Base-by-base conservation (phyloP, 2,329 filamentous ascomycete species). In the Cordyceps militaris region DNA sequence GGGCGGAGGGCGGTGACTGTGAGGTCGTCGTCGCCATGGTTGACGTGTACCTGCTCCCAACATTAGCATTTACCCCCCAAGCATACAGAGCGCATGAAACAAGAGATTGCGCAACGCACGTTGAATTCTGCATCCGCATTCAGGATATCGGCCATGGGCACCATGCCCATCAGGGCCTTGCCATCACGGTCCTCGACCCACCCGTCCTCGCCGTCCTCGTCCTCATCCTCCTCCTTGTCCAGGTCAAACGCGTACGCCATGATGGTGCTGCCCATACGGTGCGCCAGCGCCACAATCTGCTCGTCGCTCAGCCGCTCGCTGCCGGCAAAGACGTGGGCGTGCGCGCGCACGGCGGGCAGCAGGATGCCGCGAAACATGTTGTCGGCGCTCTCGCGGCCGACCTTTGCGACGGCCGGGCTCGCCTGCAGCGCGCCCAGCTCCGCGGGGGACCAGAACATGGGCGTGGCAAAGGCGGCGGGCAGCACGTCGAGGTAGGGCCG, bases 201-300 rank as follows among this genome's bases (percentile, higher is more conserved):
- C 44, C 82, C 84, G 24, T 85, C 84, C 7, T 81, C 44, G 1
- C 19, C 75, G 13, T 84, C 81, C 23, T 74, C 69, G 1, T 85
- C 84, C 13, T 84, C 80, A 23, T 84, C 79, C 0, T 74, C 69
- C 0, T 82, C 74, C 8, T 76, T 76, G 49, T 83, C 81, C 7
- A 96, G 80, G 63, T 96, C 91, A 68, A 96, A 96, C 0, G 91
- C 91, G 68, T 96, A 96, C 0, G 91, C 87, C 91, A 96, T 95
- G 63, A 96, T 93, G 16, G 88, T 84, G 60, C 87, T 92, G 1
- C 89, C 91, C 86, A 96, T 92, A 9, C 84, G 80, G 69, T 96
- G 91, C 54, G 88, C 87, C 19, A 85, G 67, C 8, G 63, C 61
- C 2, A 82, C 61, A 1, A 84, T 69, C 24, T 79, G 71, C 1